Evolutionary conservation across 495 filamentous ascomycete species (phyloP), one percentile per base, ranked within the genome.

Genomic region (Cladorrhinum samala): DNA sequence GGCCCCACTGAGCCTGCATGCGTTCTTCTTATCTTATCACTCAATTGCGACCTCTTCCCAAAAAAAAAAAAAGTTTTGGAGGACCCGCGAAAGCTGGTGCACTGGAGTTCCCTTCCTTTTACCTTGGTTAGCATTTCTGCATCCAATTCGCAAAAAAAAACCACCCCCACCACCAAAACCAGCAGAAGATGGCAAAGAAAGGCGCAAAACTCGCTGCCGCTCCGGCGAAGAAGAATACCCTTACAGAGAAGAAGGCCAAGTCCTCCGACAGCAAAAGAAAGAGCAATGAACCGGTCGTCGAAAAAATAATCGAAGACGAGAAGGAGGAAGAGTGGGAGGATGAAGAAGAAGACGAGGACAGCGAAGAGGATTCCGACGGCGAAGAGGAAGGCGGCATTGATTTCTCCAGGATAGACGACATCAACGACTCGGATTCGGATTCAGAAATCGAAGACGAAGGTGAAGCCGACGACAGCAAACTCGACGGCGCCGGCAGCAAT

Each of bases 401-500:
- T n/a, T 52, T 61, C 13, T 39, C 66, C 20, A 60, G 61, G 43
- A 63, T 68, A 56, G 59, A 68, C 54, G 63, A 67, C 49, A 66
- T 68, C 53, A 64, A 68, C 58, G 63, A 67, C 49, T 58, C 61
- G 18, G 63, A 65, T 19, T 69, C 75, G 33, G 72, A 72, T 50
- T 61, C 58, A 33, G 63, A 64, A 33, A 47, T 63, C 45, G 62
- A 61, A 47, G 64, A 60, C 1, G 73, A 77, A 7, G 75, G 80
- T 72, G 46, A 76, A 54, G 77, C 74, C 5, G 75, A 76, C 37
- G 78, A 81, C 20, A 83, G 83, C 64, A 82, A 85, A 27, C 39
- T 41, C 39, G 5, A 5, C 27, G 27, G 27, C 59, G 86, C 89
- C 53, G 83, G 81, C 56, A 87, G 84, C 50, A 90, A 95, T 19